Conservation (phyloP, 1,139 yeast genomes). For the Saccharomycopsis hybrid region DNA sequence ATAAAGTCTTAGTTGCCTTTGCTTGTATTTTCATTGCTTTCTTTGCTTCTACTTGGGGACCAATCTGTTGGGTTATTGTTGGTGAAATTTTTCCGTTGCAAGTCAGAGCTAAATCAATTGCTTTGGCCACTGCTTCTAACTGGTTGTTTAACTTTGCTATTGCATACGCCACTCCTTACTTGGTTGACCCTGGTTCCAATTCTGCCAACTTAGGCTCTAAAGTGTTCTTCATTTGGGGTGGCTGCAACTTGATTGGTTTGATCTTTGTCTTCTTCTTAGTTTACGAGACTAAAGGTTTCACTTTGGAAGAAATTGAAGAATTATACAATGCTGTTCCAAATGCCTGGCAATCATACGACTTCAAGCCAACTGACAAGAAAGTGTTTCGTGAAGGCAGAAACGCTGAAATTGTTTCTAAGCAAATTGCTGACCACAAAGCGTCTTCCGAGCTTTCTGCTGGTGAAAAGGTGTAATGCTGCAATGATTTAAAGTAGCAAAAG, state of each 20-base stretch:
- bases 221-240: constrained; percentile 73
- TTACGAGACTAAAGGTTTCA: constrained; percentile 60
- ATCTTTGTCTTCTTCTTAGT: constrained; percentile 51
- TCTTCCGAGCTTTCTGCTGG: background rate
- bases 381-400: background rate
- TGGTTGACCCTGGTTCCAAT: constrained; percentile 57
- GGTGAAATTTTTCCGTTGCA: constrained; percentile 70
- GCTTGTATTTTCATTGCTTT: constrained; percentile 65
- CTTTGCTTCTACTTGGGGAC: constrained; percentile 81
- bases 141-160: constrained; percentile 74
- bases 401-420: constrained; percentile 3
- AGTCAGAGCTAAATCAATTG: constrained; percentile 69
- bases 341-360: constrained; percentile 40
- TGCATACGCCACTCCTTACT: constrained; percentile 66
- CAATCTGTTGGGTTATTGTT: constrained; percentile 68
- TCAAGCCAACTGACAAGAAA: constrained; percentile 25
- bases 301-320: constrained; percentile 61
- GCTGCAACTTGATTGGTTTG: constrained; percentile 35
- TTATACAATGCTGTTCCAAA: constrained; percentile 38
- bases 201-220: constrained; percentile 56
- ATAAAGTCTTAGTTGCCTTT: constrained; percentile 58
- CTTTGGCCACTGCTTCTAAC: constrained; percentile 69
- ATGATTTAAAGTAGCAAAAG: background rate
- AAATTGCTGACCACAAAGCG: background rate
- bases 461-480: background rate